These are phyloP conservation scores for Tuber umbilicatum DNA, from an alignment of 495 filamentous ascomycete genomes.

Conservation along the genomic window DNA sequence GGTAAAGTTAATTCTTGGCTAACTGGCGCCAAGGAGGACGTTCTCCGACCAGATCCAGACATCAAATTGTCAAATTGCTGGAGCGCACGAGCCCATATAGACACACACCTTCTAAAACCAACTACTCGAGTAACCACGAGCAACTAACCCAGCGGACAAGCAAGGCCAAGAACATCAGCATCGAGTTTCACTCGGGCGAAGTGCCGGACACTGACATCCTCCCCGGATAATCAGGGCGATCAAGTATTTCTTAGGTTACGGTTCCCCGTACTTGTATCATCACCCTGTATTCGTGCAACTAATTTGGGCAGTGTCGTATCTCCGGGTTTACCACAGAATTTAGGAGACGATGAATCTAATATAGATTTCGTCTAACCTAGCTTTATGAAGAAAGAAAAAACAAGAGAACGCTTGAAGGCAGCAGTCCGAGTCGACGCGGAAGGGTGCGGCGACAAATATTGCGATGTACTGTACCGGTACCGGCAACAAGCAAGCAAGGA, in stretches of 20 bases:
- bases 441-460: background rate
- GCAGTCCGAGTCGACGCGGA: background rate
- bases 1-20: conserved; percentile 2
- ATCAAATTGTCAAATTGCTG: background rate
- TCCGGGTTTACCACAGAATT: background rate
- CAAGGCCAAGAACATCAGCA: background rate
- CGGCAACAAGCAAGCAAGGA: background rate
- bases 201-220: conserved; percentile 27
- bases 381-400: background rate
- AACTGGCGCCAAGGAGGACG: background rate
- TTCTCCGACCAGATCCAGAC: background rate
- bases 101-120: background rate
- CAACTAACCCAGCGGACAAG: background rate
- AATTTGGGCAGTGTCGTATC: background rate
- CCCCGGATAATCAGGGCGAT: conserved; percentile 37
- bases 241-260: background rate
- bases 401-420: background rate
- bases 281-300: background rate
- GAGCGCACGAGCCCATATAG: conserved; percentile 1
- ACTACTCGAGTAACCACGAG: background rate
- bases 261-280: background rate
- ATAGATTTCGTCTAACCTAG: background rate
- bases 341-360: background rate
- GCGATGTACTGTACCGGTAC: background rate
- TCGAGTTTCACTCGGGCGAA: conserved; percentile 24